Base-by-base conservation (phyloP, 2,329 filamentous ascomycete genomes). In the Verticillium nubilum region DNA sequence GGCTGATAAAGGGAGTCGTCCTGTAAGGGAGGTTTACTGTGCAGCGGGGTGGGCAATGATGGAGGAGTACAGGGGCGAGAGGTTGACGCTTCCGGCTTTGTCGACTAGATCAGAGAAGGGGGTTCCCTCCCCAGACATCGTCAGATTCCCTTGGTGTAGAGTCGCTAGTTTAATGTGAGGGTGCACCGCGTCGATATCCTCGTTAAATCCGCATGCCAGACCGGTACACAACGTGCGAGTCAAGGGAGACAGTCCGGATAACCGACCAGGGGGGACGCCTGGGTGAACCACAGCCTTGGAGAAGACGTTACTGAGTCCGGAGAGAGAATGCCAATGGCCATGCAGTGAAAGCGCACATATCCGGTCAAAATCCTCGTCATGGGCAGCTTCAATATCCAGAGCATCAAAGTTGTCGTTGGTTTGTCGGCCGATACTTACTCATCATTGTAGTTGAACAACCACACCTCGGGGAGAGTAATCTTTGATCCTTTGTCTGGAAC, bases 401-500 rank as follows among this genome's bases (percentile, higher is more conserved):
- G 19, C 19, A 23, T 9, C 29, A 31, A 31, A 50, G 42, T n/a
- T 50, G 42, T 50, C 42, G 42, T 42, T 50, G 42, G 42, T 50
- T 37, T 50, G 42, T 26, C 42, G 23, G 33, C 19, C 3, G 4
- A 28, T 57, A 57, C 56, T 57, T 52, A 57, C 56, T 50, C 52
- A 29, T 13, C 28, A 19, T 4, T 9, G 23, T 25, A 6, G 27
- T 23, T 28, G 56, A 50, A 23, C 42, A 50, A 23, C 7, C 12
- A 23, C 9, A 25, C 42, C n/a, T 25, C 5, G n/a, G 19, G 19
- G n/a, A 50, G 42, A 50, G 42, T 50, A 50, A 29, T 57, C 17
- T 56, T 56, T 57, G 55, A 29, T 56, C 56, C 42, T 28, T 13
- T 31, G 56, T 57, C 56, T 57, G 56, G 56, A 19, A 12, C 26